A percentile compares a stretch with the other conserved stretches of the same genome.
These are phyloP conservation scores for Arthromyces matolae DNA, from an alignment of 768 basidiomycete genomes.

Conservation along the genomic window DNA sequence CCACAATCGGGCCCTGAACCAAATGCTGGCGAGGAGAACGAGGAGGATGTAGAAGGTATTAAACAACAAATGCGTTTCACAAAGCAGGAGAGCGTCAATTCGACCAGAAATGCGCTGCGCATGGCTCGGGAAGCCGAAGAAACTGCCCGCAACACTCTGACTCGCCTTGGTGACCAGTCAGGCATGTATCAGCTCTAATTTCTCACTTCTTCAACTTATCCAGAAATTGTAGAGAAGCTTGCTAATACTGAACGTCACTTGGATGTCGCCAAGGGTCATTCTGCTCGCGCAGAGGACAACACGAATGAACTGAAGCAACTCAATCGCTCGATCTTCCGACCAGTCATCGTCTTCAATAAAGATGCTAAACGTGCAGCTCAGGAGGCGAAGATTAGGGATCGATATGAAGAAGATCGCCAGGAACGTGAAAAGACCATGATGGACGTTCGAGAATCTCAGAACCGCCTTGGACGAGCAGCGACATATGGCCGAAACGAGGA, in stretches of 20 bases:
- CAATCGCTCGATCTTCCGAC: slow-evolving; percentile 92
- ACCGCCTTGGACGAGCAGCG: slow-evolving; percentile 73
- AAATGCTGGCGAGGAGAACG: slow-evolving; percentile 65
- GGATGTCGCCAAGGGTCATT: slow-evolving; percentile 87
- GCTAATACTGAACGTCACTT: slow-evolving; percentile 95
- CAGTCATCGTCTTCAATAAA: slow-evolving; percentile 91
- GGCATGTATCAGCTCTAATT: slow-evolving; percentile 46
- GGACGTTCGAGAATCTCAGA: slow-evolving; percentile 85
- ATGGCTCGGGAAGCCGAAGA: slow-evolving; percentile 97
- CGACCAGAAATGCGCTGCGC: slow-evolving; percentile 87
- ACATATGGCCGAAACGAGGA: slow-evolving; percentile 53
- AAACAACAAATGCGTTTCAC: slow-evolving; percentile 84
- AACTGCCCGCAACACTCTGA: slow-evolving; percentile 82
- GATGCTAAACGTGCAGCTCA: slow-evolving; percentile 84
- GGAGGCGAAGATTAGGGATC: slow-evolving; percentile 77
- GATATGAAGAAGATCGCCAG: slow-evolving; percentile 81
- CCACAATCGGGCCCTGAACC: slow-evolving; percentile 44
- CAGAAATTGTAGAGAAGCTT: slow-evolving; percentile 57
- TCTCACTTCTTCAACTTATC: background rate
- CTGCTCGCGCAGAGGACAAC: slow-evolving; percentile 85
- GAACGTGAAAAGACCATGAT: slow-evolving; percentile 83
- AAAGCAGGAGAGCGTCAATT: slow-evolving; percentile 90
- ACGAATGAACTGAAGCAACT: slow-evolving; percentile 92
- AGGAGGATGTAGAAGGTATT: slow-evolving; percentile 91
- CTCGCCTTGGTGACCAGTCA: slow-evolving; percentile 86